phyloP scores from a whole-genome alignment of 2,329 filamentous ascomycete species.

The Botrytis hyacinthi region DNA sequence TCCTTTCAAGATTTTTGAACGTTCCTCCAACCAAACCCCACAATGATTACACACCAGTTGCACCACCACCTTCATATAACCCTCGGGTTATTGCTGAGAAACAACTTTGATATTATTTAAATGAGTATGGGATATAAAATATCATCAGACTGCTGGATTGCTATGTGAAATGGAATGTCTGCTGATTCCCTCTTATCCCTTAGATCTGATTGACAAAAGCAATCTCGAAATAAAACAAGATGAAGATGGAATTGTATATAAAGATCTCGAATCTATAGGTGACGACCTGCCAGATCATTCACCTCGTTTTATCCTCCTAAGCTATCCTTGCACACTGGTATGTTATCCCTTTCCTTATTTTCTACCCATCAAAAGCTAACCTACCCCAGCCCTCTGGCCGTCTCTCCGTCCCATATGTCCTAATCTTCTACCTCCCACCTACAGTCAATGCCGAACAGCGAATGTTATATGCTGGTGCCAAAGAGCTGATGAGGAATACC shows the following conservation, averaged over 20 bases:
- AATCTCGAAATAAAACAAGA: constrained; percentile 86
- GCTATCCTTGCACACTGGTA: constrained; percentile 86
- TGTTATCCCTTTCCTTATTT: constrained; percentile 30
- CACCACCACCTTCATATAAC: not conserved
- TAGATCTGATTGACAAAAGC: constrained; percentile 86
- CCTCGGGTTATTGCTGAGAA: constrained; percentile 18
- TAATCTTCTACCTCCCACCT: constrained; percentile 90
- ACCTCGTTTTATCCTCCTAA: constrained; percentile 84
- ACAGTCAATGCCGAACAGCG: constrained; percentile 84
- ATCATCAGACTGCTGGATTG: not conserved
- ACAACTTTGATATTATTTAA: constrained; percentile 28
- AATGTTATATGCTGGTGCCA: constrained; percentile 95
- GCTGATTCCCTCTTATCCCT: not conserved
- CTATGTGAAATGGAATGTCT: not conserved
- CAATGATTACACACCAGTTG: constrained; percentile 13
- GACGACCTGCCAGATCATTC: constrained; percentile 92
- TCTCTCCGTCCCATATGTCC: constrained; percentile 84
- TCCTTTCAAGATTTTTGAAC: constrained; percentile 31
- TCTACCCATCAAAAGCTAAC: constrained; percentile 17
- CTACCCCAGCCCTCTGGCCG: constrained; percentile 69
- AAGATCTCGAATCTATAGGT: constrained; percentile 72
- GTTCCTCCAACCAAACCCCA: not conserved
- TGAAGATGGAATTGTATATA: constrained; percentile 74
- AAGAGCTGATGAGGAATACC: constrained; percentile 92
- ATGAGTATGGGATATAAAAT: not conserved